Evolutionary conservation across 73 alveolate genomes (phyloP), one percentile per base, ranked within the genome.

Genomic region (Paramecium pentaurelia): DNA sequence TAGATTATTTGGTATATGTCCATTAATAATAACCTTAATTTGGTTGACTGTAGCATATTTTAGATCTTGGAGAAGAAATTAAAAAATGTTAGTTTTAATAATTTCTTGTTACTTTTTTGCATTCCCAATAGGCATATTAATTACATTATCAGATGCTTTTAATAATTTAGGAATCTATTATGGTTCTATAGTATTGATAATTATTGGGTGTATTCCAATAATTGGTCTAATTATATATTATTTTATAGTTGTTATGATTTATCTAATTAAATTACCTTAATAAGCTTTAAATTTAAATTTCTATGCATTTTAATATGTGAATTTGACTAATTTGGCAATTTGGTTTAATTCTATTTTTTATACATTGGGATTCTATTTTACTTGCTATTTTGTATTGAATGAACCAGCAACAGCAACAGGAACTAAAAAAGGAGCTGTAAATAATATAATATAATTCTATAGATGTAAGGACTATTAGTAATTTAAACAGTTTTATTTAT

Each of bases 341-440:
- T 73, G 87, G 87, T 38, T 37, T 36, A 73, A 40, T 73, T 37
- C 60, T 5, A 22, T 73, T 12, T 32, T 38, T 12, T 73, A 37
- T 16, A 73, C 36, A 40, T 5, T 37, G 3, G 34, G 60, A 36
- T 73, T 73, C 14, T 38, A 37, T 73, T 38, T 73, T 37, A 73
- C 47, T 12, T 73, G 87, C 10, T 73, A 73, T 18, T 73, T 36
- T 6, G 87, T 73, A 18, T 73, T 64, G 87, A 73, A 73, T 73
- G 87, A 73, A 14, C 87, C 87, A 10, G 58, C 12, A 34, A 73
- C 58, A 1, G 58, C 87, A 16, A 73, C 87, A 12, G 87, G 87
- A 14, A 73, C 87, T 9, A 73, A 73, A 73, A 73, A 73, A 38
- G 87, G 87, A 73, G 60, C 87, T 37, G 84, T 64, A 64, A 64